phyloP scores from a whole-genome alignment of 1,284 basidiomycete genomes.

The Irpex sp. region DNA sequence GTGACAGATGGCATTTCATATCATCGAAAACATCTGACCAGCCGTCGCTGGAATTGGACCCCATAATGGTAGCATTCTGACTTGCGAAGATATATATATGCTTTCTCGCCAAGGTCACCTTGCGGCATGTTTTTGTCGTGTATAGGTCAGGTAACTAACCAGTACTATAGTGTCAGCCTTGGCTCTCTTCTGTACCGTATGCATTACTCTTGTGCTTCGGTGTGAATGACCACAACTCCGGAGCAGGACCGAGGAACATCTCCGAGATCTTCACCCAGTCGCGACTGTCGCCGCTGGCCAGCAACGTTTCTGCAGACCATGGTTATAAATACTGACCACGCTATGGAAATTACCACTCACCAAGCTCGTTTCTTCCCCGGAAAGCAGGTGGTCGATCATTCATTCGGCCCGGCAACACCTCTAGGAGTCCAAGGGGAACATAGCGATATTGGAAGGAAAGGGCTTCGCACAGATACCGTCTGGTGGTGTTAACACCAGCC shows the following conservation, averaged over 20 bases:
- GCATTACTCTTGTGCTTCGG: constrained; percentile 78
- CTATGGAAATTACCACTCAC: constrained; percentile 34
- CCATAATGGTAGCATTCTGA: no score
- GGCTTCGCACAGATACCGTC: constrained; percentile 93
- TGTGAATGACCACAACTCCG: constrained; percentile 63
- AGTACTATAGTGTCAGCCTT: constrained; percentile 24
- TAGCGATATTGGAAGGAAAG: constrained; percentile 96
- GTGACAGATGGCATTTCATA: no score
- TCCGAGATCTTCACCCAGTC: constrained; percentile 97
- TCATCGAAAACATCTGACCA: no score
- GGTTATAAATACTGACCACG: constrained; percentile 3
- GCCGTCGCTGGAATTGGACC: no score
- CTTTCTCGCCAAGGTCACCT: no score
- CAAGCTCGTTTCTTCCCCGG: constrained; percentile 82
- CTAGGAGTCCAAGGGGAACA: constrained; percentile 91
- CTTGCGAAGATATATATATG: no score
- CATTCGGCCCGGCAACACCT: constrained; percentile 75
- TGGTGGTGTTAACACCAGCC: constrained; percentile 86
- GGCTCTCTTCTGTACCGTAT: constrained; percentile 52
- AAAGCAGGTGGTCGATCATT: constrained; percentile 92
- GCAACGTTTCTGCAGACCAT: constrained; percentile 63
- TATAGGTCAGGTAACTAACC: not conserved
- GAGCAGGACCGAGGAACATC: constrained; percentile 84
- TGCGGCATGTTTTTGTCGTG: not conserved
- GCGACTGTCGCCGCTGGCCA: constrained; percentile 77